Base-by-base conservation (phyloP, 108 stramenopile species). In the Cyclotella sp. region DNA sequence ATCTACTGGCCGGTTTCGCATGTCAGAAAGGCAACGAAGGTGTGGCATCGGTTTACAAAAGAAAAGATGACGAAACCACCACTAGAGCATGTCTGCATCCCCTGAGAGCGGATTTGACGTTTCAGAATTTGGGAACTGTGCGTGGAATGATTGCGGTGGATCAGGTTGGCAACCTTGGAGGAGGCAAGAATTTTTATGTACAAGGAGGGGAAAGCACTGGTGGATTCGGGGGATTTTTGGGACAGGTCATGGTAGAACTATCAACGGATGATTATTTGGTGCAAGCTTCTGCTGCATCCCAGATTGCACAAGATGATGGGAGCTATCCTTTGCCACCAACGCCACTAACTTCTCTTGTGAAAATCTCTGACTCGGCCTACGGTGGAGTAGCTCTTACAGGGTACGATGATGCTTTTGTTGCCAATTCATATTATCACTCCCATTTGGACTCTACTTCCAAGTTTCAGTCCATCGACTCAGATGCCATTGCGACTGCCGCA, bases 101-200 rank as follows among this genome's bases (percentile, higher is more conserved):
- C 0, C 68, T 95, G 40, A 72, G 90, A 19, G 87, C 89, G 5
- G 91, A 88, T 72, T 70, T 95, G 72, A 76, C 85, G 29, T 95
- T 95, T 72, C 70, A 81, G 66, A 86, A 90, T 46, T 53, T 95
- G 63, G 87, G 89, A 42, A 43, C 68, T 13, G 85, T 95, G 61
- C 80, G 82, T 11, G 88, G 88, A 4, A 91, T 95, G 90, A 82
- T 95, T 61, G 80, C 95, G 4, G 90, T 95, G 9, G 95, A 95
- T 90, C 95, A 95, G 73, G 84, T 93, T 28, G 95, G 92, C 24
- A 67, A 84, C 52, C 62, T 88, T 18, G 63, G 77, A 0, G 85
- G 69, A 19, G 75, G 75, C 42, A 86, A 88, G 26, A 78, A 68
- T 29, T 77, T 93, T 16, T 95, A 87, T 57, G 90, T 88, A 12